A percentile compares a stretch with the other conserved stretches of the same genome.
Conservation (phyloP, 192 early-diverging fungal genomes). For the Borealophlyctis nickersoniae region DNA sequence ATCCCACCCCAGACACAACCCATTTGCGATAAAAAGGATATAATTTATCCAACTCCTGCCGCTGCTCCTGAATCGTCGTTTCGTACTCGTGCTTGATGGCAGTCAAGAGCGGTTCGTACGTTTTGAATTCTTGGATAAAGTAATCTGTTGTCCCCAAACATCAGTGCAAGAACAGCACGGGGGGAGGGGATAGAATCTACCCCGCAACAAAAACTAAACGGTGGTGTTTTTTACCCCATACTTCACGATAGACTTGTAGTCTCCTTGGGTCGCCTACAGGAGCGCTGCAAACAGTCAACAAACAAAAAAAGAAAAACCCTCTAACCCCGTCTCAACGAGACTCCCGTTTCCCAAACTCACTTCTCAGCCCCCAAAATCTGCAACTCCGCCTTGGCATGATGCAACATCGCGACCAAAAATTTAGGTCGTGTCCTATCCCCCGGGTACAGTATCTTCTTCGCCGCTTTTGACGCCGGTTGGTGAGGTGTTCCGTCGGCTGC, state of each 20-base stretch:
- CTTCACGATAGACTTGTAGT: slow-evolving; percentile 45
- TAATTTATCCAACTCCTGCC: slow-evolving; percentile 24
- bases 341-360: slow-evolving; percentile 1
- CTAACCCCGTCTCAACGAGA: not conserved
- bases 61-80: slow-evolving; percentile 27
- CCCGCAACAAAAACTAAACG: too few species aligned
- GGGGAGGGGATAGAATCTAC: too few species aligned
- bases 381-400: slow-evolving; percentile 24
- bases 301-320: slow-evolving; percentile 5
- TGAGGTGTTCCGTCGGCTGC: too few species aligned
- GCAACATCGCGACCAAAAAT: slow-evolving; percentile 23
- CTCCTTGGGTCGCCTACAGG: slow-evolving; percentile 28
- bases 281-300: slow-evolving; percentile 10
- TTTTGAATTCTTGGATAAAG: slow-evolving; percentile 58
- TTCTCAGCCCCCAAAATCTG: slow-evolving; percentile 21
- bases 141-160: too few species aligned
- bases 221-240: slow-evolving; percentile 34
- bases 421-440: slow-evolving; percentile 33
- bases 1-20: too few species aligned
- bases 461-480: too few species aligned
- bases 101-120: slow-evolving; percentile 47
- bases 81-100: slow-evolving; percentile 60
- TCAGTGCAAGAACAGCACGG: too few species aligned
- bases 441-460: too few species aligned
- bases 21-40: slow-evolving; percentile 32